Conservation (phyloP, 495 filamentous ascomycete genomes). For the Rhypophila decipiens region DNA sequence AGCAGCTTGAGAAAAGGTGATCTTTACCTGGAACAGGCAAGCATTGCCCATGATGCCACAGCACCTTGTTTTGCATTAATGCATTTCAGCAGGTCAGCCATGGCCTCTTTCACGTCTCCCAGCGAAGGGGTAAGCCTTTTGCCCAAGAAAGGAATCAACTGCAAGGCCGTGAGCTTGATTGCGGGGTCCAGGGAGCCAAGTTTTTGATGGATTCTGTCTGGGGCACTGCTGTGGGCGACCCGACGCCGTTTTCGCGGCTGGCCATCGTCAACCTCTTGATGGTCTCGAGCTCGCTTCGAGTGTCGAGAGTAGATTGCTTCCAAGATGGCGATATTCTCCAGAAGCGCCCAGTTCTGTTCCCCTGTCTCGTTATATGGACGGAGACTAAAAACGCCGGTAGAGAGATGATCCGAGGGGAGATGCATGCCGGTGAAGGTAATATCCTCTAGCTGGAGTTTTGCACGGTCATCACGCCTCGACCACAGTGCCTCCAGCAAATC, state of each 20-base stretch:
- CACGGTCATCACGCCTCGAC: slow-evolving; percentile 58
- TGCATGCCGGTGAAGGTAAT: slow-evolving; percentile 46
- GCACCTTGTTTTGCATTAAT: slow-evolving; percentile 30
- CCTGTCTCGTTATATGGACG: slow-evolving; percentile 37
- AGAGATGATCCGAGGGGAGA: slow-evolving; percentile 26
- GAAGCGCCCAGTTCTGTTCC: slow-evolving; percentile 49
- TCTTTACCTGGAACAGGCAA: slow-evolving; percentile 55
- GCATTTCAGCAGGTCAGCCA: slow-evolving; percentile 29
- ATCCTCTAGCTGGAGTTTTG: slow-evolving; percentile 72
- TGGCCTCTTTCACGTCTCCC: slow-evolving; percentile 32
- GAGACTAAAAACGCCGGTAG: slow-evolving; percentile 39
- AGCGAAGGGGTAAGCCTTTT: slow-evolving; percentile 28
- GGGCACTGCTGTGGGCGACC: slow-evolving; percentile 44
- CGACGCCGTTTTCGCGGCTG: slow-evolving; percentile 60
- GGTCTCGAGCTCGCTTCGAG: slow-evolving; percentile 17
- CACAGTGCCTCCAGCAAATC: slow-evolving; percentile 57
- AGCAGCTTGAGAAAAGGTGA: background rate
- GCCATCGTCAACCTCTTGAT: slow-evolving; percentile 23
- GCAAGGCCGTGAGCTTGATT: slow-evolving; percentile 61
- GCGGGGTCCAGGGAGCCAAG: slow-evolving; percentile 48
- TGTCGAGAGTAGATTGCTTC: slow-evolving; percentile 35
- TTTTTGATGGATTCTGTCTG: slow-evolving; percentile 58
- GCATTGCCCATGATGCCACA: slow-evolving; percentile 47
- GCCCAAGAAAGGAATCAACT: slow-evolving; percentile 69
- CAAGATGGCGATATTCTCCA: slow-evolving; percentile 45